These are phyloP conservation scores for Adiantum capillusveneris DNA, from an alignment of 75 land plant genomes.

Conservation along the genomic window DNA sequence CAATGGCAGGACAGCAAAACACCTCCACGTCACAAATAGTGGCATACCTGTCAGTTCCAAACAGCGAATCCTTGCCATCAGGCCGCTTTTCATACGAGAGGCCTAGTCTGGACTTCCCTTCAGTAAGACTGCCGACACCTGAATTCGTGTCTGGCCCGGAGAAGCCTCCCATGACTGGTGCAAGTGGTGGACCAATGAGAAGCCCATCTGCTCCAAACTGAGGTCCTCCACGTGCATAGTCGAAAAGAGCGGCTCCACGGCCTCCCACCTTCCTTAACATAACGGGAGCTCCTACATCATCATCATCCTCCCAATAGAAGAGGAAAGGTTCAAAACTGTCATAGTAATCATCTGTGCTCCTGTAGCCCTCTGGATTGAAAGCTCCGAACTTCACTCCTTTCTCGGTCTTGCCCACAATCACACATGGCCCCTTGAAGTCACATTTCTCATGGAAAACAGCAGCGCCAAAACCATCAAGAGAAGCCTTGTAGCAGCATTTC, in stretches of 20 bases:
- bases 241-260: slow-evolving; percentile 79
- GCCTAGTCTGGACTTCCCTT: slow-evolving; percentile 76
- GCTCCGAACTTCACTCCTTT: slow-evolving; percentile 67
- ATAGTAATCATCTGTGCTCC: slow-evolving; percentile 92
- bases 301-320: no score
- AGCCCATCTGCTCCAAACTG: slow-evolving; percentile 89
- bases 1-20: no score
- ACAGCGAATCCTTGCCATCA: slow-evolving; percentile 80
- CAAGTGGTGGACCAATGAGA: slow-evolving; percentile 74
- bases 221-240: no score
- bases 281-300: no score
- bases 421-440: slow-evolving; percentile 91
- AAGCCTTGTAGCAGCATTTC: no score
- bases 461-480: no score
- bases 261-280: slow-evolving; percentile 68
- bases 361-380: slow-evolving; percentile 75
- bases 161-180: slow-evolving; percentile 90
- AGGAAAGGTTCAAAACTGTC: slow-evolving; percentile 83
- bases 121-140: slow-evolving; percentile 62
- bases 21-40: no score
- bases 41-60: no score
- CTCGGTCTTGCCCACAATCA: slow-evolving; percentile 57
- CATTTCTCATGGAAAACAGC: no score
- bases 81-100: slow-evolving; percentile 71
- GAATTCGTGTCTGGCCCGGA: slow-evolving; percentile 80